Conservation (phyloP, 2,329 filamentous ascomycete genomes). For the Cryphonectria japonica region DNA sequence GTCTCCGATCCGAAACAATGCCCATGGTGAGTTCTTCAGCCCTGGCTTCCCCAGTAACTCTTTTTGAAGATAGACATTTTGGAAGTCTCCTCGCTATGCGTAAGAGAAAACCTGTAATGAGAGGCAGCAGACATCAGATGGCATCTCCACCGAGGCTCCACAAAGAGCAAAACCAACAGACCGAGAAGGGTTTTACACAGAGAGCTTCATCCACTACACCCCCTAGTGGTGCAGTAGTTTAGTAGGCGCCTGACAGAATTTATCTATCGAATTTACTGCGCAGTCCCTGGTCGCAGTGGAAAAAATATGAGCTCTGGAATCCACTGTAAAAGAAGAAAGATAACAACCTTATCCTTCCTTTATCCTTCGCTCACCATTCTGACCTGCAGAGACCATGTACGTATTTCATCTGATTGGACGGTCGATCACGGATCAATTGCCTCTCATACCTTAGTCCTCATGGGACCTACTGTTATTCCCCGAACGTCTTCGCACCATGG, state of each 20-base stretch:
- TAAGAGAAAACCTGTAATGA: not conserved
- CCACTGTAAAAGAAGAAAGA: not conserved
- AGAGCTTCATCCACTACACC: not conserved
- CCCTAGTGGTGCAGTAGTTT: constrained; percentile 4
- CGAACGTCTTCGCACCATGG: not conserved
- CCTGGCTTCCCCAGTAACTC: not conserved
- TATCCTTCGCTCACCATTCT: not conserved
- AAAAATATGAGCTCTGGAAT: not conserved
- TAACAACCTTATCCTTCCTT: not conserved
- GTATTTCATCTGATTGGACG: not conserved
- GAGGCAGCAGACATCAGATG: not conserved
- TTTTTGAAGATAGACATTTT: not conserved
- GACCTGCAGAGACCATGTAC: not conserved
- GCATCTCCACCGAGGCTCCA: not conserved
- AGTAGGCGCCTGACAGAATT: not conserved
- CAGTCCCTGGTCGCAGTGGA: not conserved
- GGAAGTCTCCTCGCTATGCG: not conserved
- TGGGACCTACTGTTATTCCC: not conserved
- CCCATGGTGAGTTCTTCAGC: not conserved
- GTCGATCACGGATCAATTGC: not conserved
- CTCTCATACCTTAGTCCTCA: not conserved
- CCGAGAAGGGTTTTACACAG: not conserved
- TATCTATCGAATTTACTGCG: not conserved
- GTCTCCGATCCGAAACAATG: not conserved
- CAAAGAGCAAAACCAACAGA: not conserved